Percentiles rank a stretch among this genome's conserved stretches.
Conservation (phyloP, 2,329 filamentous ascomycete genomes). For the Fusarium piperis region DNA sequence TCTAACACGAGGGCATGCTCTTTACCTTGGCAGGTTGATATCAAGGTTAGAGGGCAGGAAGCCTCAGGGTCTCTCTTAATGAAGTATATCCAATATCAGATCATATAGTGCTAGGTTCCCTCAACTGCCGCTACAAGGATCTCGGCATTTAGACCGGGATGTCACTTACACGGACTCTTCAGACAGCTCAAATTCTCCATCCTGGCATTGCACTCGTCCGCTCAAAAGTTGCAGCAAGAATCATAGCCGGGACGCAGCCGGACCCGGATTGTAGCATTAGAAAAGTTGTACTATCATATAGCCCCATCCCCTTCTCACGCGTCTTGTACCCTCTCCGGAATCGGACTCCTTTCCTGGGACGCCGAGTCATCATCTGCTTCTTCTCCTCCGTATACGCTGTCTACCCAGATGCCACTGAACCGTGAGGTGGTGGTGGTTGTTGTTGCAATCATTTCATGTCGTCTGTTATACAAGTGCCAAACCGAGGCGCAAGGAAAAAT, state of each 20-base stretch:
- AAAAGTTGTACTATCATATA: slow-evolving; percentile 41
- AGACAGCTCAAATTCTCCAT: not conserved
- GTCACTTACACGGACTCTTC: not conserved
- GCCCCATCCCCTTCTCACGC: not conserved
- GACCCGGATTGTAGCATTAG: slow-evolving; percentile 39
- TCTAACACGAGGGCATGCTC: not conserved
- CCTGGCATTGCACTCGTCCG: not conserved
- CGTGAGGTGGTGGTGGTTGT: slow-evolving; percentile 28
- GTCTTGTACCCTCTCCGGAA: slow-evolving; percentile 7
- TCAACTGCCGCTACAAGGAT: not conserved
- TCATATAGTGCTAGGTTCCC: not conserved
- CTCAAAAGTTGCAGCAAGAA: slow-evolving; percentile 22
- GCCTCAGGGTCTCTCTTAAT: not conserved
- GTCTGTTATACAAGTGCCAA: slow-evolving; percentile 46
- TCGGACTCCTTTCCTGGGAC: slow-evolving; percentile 25
- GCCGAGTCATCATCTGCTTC: slow-evolving; percentile 29
- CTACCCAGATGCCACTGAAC: slow-evolving; percentile 42
- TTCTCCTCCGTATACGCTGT: slow-evolving; percentile 34
- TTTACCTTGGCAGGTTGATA: not conserved
- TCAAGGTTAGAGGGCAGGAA: not conserved
- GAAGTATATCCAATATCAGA: not conserved
- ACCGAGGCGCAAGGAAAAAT: slow-evolving; percentile 30
- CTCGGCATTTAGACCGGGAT: not conserved
- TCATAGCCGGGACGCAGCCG: slow-evolving; percentile 37
- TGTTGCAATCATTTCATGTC: slow-evolving; percentile 44